Percentiles rank a stretch among this genome's conserved stretches.
These are phyloP conservation scores for Selenicereus undatus DNA, from an alignment of 148 eudicot genomes.

Conservation along the genomic window DNA sequence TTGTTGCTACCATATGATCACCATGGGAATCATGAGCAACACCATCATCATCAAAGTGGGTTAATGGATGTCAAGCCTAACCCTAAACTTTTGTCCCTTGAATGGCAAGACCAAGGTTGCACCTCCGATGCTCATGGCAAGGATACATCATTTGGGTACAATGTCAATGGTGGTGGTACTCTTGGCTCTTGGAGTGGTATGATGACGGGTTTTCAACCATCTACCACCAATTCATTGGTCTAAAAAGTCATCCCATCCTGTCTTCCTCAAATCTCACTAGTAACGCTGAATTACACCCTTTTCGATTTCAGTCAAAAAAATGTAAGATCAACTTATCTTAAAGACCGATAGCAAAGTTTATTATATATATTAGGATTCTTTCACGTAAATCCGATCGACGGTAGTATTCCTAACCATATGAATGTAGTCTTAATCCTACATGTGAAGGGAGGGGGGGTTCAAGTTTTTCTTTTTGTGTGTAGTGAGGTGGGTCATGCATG, in stretches of 20 bases:
- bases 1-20: conserved; percentile 36
- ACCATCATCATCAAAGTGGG: conserved; percentile 27
- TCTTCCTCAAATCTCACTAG: not conserved
- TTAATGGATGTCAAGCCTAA: conserved; percentile 67
- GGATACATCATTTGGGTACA: conserved; percentile 39
- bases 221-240: conserved; percentile 59
- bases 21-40: conserved; percentile 31
- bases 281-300: not conserved
- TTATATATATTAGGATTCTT: not conserved
- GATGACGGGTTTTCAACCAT: conserved; percentile 57
- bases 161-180: conserved; percentile 38
- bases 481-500: conserved; percentile 20
- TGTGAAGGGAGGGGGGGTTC: not conserved
- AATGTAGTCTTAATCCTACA: not conserved
- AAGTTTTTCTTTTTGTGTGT: conserved; percentile 1
- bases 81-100: conserved; percentile 67
- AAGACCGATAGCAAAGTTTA: not conserved
- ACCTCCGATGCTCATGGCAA: conserved; percentile 18
- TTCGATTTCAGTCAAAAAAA: not conserved
- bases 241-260: conserved; percentile 11
- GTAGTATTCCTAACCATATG: not conserved
- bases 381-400: not conserved
- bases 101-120: conserved; percentile 69
- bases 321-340: not conserved
- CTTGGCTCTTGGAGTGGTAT: conserved; percentile 52